These are phyloP conservation scores for Starmerella kuoi DNA, from an alignment of 805 yeast genomes.

Conservation along the genomic window DNA sequence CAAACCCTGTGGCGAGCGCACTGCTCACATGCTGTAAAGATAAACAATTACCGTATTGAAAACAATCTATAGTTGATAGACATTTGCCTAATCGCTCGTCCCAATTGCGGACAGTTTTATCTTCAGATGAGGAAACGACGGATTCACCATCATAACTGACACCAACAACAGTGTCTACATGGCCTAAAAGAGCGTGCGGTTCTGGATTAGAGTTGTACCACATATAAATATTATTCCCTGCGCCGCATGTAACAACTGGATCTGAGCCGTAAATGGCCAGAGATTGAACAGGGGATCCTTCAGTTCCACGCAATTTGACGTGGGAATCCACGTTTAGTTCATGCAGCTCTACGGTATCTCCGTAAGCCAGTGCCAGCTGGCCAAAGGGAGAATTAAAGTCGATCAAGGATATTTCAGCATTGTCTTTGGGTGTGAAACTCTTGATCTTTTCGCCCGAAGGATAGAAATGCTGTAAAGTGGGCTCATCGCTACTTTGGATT, in stretches of 20 bases:
- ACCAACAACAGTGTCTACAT: constrained; percentile 55
- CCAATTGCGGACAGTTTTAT: constrained; percentile 66
- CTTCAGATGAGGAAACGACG: constrained; percentile 57
- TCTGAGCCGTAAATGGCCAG: constrained; percentile 11
- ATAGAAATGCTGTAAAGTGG: constrained; percentile 54
- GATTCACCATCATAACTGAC: constrained; percentile 36
- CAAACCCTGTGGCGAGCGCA: constrained; percentile 67
- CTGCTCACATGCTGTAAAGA: constrained; percentile 63
- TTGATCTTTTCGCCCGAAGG: constrained; percentile 45
- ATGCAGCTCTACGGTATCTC: constrained; percentile 43
- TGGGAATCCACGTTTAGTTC: constrained; percentile 12
- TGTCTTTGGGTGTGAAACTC: constrained; percentile 39
- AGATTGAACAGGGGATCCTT: constrained; percentile 1
- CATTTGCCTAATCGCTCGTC: constrained; percentile 55
- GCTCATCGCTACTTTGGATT: constrained; percentile 37
- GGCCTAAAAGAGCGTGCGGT: constrained; percentile 42
- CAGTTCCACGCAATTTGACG: constrained; percentile 2
- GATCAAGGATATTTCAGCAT: constrained; percentile 41
- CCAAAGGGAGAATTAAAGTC: constrained; percentile 70
- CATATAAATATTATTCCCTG: constrained; percentile 7
- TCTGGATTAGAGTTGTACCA: constrained; percentile 24
- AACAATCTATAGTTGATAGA: constrained; percentile 55
- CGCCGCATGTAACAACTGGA: constrained; percentile 14
- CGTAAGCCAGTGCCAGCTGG: constrained; percentile 62
- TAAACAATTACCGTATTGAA: constrained; percentile 35